Evolutionary conservation across 108 stramenopile species (phyloP), one percentile per base, ranked within the genome.

Genomic region (Phaeodactylum tricornutum): DNA sequence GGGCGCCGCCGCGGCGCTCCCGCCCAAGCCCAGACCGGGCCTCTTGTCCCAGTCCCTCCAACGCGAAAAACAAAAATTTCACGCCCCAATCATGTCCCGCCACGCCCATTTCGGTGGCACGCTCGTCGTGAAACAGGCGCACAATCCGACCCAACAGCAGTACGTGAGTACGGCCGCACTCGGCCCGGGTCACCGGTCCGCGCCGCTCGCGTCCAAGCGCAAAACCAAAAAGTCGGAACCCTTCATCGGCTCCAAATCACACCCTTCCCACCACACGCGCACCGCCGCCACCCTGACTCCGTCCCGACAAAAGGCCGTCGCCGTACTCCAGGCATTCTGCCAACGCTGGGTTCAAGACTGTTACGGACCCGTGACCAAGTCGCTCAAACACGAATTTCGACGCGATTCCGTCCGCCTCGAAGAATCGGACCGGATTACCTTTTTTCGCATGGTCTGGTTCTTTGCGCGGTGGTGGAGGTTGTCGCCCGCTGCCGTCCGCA

Each of bases 21-120:
- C 52, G 3, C 7, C 34, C 12, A 39, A 21, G 23, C 41, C 52
- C 41, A 64, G 49, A 9, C 6, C 39, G 5, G 5, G 19, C 9
- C 5, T 41, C 9, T 41, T 20, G 39, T 41, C 39, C 39, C 21
- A 15, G 8, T 41, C 39, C 37, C 64, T 84, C 16, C 55, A 64
- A 41, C 55, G 60, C 1, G 87, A 90, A 66, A 63, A 68, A 38
- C 51, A 70, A 17, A 68, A 64, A 32, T 32, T 64, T 1, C 47
- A 47, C 16, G 29, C 17, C 1, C 26, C 46, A 3, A 44, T 28
- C 17, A 28, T 24, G 24, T 58, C 79, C 23, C 74, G 90, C 4
- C 90, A 92, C 53, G 75, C 75, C 9, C 71, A 82, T 48, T 92
- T 92, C 60, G 86, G 81, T 24, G 91, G 91, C 9, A 92, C 91